Evolutionary conservation across 768 basidiomycete species (phyloP).

Genomic region (Rickenella mellea): DNA sequence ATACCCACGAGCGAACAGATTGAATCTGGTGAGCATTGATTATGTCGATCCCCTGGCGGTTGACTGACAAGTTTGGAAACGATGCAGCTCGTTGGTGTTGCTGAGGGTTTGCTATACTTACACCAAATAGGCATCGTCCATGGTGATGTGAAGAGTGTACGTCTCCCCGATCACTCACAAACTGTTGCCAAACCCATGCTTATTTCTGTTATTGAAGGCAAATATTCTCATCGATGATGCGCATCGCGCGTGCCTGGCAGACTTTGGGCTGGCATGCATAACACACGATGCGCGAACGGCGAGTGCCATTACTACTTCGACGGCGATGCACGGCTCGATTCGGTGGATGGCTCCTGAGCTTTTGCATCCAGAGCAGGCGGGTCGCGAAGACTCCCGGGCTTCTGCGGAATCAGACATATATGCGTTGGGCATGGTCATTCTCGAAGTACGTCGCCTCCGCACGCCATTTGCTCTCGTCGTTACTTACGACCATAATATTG

Average conservation of each 20-base stretch:
- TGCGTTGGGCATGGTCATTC: constrained; percentile 1
- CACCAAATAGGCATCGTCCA: constrained; percentile 5
- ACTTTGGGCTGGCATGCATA: constrained; percentile 4
- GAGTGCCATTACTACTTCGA: not conserved
- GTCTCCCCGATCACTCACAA: not conserved
- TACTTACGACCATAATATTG: not conserved
- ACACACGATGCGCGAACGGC: not conserved
- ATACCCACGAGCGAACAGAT: constrained; percentile 2
- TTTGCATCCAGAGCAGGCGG: not conserved
- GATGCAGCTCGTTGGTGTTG: constrained; percentile 3
- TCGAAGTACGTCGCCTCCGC: not conserved
- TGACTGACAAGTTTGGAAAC: not conserved
- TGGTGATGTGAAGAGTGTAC: constrained; percentile 8
- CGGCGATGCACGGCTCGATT: not conserved
- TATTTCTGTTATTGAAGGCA: not conserved
- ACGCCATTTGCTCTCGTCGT: not conserved
- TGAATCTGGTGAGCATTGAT: constrained; percentile 1
- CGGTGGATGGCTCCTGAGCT: constrained; percentile 7
- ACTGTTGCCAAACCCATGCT: not conserved
- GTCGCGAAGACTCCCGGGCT: not conserved
- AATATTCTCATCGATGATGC: constrained; percentile 7
- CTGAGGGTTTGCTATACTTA: constrained; percentile 4
- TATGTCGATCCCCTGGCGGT: not conserved
- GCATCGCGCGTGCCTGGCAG: constrained; percentile 3
- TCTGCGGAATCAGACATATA: constrained; percentile 1